A percentile compares a stretch with the other conserved stretches of the same genome.
phyloP scores from a whole-genome alignment of 805 yeast species.

The Candida silvatica region DNA sequence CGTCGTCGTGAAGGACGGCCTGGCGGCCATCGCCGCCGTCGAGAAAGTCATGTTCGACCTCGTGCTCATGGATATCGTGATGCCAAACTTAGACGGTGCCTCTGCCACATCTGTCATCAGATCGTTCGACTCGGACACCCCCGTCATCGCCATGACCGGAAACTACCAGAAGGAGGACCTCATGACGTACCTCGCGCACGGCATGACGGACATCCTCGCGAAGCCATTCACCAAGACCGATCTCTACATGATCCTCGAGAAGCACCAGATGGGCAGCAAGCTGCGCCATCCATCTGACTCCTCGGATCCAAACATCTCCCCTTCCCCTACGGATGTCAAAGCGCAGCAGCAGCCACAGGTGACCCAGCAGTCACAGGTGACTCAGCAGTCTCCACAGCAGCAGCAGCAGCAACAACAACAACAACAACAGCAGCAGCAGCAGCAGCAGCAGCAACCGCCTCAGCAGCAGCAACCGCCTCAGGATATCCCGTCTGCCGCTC shows the following conservation, averaged over 20 bases:
- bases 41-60: slow-evolving; percentile 67
- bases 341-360: no score
- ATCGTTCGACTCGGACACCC: slow-evolving; percentile 74
- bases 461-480: not conserved
- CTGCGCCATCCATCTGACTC: slow-evolving; percentile 6
- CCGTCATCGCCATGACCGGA: slow-evolving; percentile 92
- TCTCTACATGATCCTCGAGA: slow-evolving; percentile 66
- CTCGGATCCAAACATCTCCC: not conserved
- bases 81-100: slow-evolving; percentile 85
- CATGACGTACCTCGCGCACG: slow-evolving; percentile 73
- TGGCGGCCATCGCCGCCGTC: slow-evolving; percentile 73
- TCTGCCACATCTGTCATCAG: slow-evolving; percentile 87
- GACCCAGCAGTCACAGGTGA: no score
- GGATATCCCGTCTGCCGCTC: no score
- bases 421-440: not conserved
- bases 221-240: slow-evolving; percentile 91
- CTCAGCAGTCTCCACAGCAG: no score
- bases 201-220: slow-evolving; percentile 87
- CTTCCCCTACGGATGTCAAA: no score
- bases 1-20: slow-evolving; percentile 87
- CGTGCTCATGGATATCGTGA: slow-evolving; percentile 80
- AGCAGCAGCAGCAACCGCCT: not conserved
- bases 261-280: slow-evolving; percentile 48
- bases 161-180: slow-evolving; percentile 78
- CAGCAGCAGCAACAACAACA: no score